Percentiles rank a stretch among this genome's conserved stretches.
Conservation (phyloP, 257 asterid genomes). For the Cynanchum wilfordii region DNA sequence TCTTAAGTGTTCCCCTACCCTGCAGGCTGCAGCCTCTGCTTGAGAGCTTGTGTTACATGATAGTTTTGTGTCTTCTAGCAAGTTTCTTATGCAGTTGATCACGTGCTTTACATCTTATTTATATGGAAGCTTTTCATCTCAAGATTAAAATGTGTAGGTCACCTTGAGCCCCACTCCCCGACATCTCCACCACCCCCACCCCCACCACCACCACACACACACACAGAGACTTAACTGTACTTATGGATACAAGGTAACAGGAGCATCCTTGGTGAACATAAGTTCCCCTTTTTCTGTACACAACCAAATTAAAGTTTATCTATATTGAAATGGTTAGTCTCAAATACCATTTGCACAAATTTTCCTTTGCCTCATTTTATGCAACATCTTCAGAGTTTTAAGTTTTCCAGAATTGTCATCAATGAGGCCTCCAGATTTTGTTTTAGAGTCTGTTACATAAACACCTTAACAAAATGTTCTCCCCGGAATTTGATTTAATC, state of each 20-base stretch:
- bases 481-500: constrained; percentile 7
- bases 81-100: too few species aligned
- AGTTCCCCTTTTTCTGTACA: not conserved
- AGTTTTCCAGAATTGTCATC: not conserved
- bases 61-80: too few species aligned
- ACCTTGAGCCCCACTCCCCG: too few species aligned
- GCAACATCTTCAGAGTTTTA: not conserved
- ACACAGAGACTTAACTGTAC: too few species aligned
- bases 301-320: not conserved
- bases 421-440: not conserved
- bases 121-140: too few species aligned
- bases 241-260: not conserved
- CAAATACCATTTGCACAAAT: not conserved
- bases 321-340: not conserved
- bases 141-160: too few species aligned
- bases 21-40: too few species aligned
- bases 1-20: not conserved
- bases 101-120: too few species aligned
- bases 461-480: not conserved
- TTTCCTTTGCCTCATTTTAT: not conserved
- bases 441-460: not conserved
- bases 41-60: too few species aligned
- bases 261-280: not conserved
- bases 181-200: too few species aligned
- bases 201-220: too few species aligned